Conservation (phyloP, 495 filamentous ascomycete species). For the Hypoxylon lienhwacheense region DNA sequence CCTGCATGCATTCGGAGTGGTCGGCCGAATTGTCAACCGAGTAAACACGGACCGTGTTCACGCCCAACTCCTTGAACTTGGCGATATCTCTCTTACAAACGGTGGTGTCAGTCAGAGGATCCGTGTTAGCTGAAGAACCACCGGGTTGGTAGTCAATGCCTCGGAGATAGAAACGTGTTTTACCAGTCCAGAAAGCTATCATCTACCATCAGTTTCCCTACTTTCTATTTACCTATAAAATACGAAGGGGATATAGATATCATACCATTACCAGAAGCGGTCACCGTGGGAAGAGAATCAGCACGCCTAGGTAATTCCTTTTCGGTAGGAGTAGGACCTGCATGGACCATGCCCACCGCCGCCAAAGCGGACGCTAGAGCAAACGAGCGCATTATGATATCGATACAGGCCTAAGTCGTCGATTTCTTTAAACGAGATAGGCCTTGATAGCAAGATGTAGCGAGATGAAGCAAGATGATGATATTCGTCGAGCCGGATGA, state of each 20-base stretch:
- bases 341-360: slow-evolving; percentile 55
- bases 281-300: slow-evolving; percentile 46
- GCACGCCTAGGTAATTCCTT: slow-evolving; percentile 59
- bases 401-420: slow-evolving; percentile 13
- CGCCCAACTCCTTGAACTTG: slow-evolving; percentile 79
- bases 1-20: slow-evolving; percentile 83
- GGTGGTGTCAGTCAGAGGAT: slow-evolving; percentile 74
- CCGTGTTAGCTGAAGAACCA: slow-evolving; percentile 73
- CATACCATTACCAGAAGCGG: slow-evolving; percentile 53
- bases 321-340: slow-evolving; percentile 59
- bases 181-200: slow-evolving; percentile 82
- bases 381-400: slow-evolving; percentile 58
- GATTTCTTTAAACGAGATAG: slow-evolving; percentile 10
- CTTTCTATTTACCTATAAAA: too few relatives aligned
- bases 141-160: slow-evolving; percentile 97
- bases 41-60: slow-evolving; percentile 94
- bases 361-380: slow-evolving; percentile 56
- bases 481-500: slow-evolving; percentile 12
- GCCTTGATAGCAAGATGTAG: neutral
- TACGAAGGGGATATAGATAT: neutral
- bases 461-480: too few relatives aligned
- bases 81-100: slow-evolving; percentile 81
- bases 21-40: slow-evolving; percentile 83
- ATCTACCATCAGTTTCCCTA: slow-evolving; percentile 20
- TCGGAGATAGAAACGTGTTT: slow-evolving; percentile 85